phyloP scores from a whole-genome alignment of 2,329 filamentous ascomycete genomes.

The Fusarium pseudocircinatum region DNA sequence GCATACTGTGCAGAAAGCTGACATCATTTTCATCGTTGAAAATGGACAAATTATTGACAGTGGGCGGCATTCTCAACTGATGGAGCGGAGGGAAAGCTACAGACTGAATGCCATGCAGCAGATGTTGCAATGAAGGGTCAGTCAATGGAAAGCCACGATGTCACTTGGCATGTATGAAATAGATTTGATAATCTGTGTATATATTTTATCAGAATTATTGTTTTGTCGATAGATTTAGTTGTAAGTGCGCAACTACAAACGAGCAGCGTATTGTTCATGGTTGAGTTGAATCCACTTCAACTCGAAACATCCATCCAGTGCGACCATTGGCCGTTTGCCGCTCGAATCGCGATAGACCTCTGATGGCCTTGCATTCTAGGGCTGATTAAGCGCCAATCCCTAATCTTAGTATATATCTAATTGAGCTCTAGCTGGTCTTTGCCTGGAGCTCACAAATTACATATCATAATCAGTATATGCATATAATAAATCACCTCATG shows the following conservation, averaged over 20 bases:
- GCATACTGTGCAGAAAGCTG: conserved; percentile 64
- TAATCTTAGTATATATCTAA: not conserved
- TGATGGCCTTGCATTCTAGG: not conserved
- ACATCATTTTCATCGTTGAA: conserved; percentile 66
- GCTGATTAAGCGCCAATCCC: conserved; percentile 24
- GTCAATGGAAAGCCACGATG: not conserved
- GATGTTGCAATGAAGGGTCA: conserved; percentile 48
- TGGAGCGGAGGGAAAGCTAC: conserved; percentile 62
- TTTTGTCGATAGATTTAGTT: not conserved
- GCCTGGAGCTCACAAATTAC: not conserved
- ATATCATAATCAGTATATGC: not conserved
- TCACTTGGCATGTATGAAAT: not conserved
- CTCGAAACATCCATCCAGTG: not conserved
- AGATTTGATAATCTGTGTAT: not conserved
- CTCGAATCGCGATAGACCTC: not conserved
- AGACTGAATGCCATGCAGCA: conserved; percentile 62
- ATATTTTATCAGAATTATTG: no score
- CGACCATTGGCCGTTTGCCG: not conserved
- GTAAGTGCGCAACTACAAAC: not conserved
- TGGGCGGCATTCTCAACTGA: conserved; percentile 62
- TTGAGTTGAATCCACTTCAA: not conserved
- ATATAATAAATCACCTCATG: not conserved
- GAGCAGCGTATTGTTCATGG: no score
- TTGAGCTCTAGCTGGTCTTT: not conserved
- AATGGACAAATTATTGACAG: conserved; percentile 61